Base-by-base conservation (phyloP, 768 basidiomycete genomes). In the Leccinum variicolor region DNA sequence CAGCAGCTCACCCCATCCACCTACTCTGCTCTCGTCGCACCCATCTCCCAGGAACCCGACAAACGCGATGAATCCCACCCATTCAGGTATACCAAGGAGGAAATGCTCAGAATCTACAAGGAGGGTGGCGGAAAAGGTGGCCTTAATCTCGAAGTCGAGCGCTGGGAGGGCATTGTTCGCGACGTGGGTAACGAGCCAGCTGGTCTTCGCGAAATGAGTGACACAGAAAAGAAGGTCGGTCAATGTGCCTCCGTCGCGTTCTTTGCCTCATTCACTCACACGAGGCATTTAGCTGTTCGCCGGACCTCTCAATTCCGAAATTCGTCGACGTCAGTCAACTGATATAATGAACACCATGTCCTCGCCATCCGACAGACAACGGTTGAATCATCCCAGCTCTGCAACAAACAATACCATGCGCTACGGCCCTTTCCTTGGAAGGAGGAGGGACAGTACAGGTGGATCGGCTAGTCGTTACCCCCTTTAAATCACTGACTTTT, bases 1-100 rank as follows among this genome's bases (percentile, higher is more conserved):
- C 53, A 78, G 80, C 58, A 81, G 76, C 74, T 79, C 77, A 71
- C 85, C 84, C 19, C 85, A 85, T 62, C 91, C 83, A 76, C 91
- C 84, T 64, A 84, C 87, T 61, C 81, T 86, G 52, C 84, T 86
- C 53, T 85, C 85, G 46, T 71, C 48, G 58, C 70, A 6, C 70
- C 72, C 2, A 53, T 77, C 80, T 77, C 79, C 14, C 76, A 81
- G 60, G 74, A 75, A 46, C 75, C 74, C 50, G 87, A 85, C 62
- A 80, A 77, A 60, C 79, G 77, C 52, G 88, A 92, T 67, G 81
- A 84, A 34, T 74, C 77, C 50, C 85, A 86, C 66, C 91, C 91
- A n/a, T 92, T 93, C 77, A 81, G 86, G 66, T 94, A 93, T 75
- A 84, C 89, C 5, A 92, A 87, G 74, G 90, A 92, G 65, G 90